Conservation (phyloP, 2,329 filamentous ascomycete genomes). For the Colletotrichum sojae region DNA sequence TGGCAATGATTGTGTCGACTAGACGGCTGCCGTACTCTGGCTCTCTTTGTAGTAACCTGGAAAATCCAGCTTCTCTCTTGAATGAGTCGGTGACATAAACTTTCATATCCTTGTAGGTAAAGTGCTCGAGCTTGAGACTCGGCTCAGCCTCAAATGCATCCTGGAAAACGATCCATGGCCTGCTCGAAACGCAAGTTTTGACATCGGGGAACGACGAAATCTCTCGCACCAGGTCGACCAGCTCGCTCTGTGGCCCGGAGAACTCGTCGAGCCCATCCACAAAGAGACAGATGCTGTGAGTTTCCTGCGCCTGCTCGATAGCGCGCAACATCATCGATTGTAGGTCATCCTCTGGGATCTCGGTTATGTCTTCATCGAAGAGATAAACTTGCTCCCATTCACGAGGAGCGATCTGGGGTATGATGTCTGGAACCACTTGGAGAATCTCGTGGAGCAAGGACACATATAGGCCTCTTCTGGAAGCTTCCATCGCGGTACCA, state of each 20-base stretch:
- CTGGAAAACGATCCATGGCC: conserved; percentile 41
- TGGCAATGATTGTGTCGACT: not conserved
- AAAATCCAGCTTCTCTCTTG: not conserved
- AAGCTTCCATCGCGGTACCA: not conserved
- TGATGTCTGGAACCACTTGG: not conserved
- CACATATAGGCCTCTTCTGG: not conserved
- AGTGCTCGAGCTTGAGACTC: not conserved
- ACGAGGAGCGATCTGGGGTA: not conserved
- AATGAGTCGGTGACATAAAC: not conserved
- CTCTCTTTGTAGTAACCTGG: not conserved
- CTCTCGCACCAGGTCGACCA: conserved; percentile 9
- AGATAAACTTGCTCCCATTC: conserved; percentile 10
- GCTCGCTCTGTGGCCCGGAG: conserved; percentile 7
- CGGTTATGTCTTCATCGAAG: not conserved
- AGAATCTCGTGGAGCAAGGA: conserved; percentile 1
- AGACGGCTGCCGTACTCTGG: not conserved
- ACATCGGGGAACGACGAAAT: conserved; percentile 32
- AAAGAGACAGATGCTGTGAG: conserved; percentile 41
- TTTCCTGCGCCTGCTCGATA: not conserved
- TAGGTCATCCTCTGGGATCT: not conserved
- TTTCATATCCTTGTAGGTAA: not conserved
- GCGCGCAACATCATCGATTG: not conserved
- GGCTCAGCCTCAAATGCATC: not conserved
- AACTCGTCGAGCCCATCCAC: conserved; percentile 48
- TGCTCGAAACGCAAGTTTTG: conserved; percentile 51